These are phyloP conservation scores for Pythium monospermum DNA, from an alignment of 352 stramenopile genomes.

Conservation along the genomic window DNA sequence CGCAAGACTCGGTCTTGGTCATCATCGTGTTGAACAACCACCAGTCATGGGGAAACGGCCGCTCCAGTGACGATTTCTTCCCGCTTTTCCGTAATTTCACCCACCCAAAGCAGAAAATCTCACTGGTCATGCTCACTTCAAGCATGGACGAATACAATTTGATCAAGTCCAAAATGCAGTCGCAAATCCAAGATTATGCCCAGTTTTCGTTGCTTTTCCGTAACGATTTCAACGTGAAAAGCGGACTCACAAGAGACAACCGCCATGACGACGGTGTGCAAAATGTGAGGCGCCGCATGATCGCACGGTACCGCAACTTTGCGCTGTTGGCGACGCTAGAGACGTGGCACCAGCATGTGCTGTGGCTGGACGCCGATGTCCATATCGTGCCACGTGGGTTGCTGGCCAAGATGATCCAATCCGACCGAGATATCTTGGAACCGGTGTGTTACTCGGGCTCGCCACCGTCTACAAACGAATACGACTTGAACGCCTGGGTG, in stretches of 20 bases:
- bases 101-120: conserved; percentile 25
- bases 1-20: conserved; percentile 19
- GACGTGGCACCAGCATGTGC: conserved; percentile 32
- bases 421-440: conserved; percentile 21
- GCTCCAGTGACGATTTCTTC: conserved; percentile 27
- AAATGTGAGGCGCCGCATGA: conserved; percentile 26
- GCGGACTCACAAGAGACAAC: conserved; percentile 18
- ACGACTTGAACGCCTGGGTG: conserved; percentile 27
- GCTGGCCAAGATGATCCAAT: conserved; percentile 29
- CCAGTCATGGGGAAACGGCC: conserved; percentile 28
- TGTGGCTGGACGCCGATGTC: conserved; percentile 44
- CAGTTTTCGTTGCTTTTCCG: conserved; percentile 31
- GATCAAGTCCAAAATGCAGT: conserved; percentile 13
- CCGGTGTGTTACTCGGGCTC: conserved; percentile 13
- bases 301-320: conserved; percentile 46
- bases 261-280: conserved; percentile 27
- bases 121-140: conserved; percentile 34
- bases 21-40: conserved; percentile 28
- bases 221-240: conserved; percentile 24
- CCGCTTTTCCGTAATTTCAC: conserved; percentile 23
- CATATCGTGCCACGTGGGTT: conserved; percentile 21
- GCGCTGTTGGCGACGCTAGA: conserved; percentile 29
- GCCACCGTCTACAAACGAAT: conserved; percentile 8
- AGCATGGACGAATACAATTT: conserved; percentile 23
- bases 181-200: conserved; percentile 19